phyloP scores from a whole-genome alignment of 106 monocot species.

The Allium fistulosum region DNA sequence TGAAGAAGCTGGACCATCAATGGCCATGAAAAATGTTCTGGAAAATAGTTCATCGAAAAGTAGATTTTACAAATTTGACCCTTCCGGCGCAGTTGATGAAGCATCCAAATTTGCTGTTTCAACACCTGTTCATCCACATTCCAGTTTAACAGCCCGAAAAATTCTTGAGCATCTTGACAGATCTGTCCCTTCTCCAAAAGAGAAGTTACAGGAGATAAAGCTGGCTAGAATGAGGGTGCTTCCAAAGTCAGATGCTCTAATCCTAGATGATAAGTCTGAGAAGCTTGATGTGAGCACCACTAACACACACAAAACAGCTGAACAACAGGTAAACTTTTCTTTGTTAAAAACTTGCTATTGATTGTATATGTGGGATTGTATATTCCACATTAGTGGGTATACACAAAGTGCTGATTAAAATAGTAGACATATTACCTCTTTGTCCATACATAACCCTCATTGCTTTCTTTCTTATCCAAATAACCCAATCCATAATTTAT shows the following conservation, averaged over 20 bases:
- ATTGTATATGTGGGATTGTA: too few relatives aligned
- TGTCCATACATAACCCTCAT: too few relatives aligned
- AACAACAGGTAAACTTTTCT: neutral
- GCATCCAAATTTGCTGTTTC: conserved; percentile 1
- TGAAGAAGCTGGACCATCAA: neutral
- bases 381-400: too few relatives aligned
- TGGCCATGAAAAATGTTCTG: neutral
- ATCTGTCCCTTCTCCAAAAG: conserved; percentile 32
- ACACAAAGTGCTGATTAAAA: too few relatives aligned
- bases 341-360: too few relatives aligned
- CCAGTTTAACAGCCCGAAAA: conserved; percentile 33
- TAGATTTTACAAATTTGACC: neutral
- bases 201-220: conserved; percentile 20
- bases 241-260: neutral
- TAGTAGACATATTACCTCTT: too few relatives aligned
- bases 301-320: conserved; percentile 1
- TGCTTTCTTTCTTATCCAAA: too few relatives aligned
- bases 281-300: conserved; percentile 3
- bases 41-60: conserved; percentile 2
- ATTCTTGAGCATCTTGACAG: conserved; percentile 53
- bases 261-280: conserved; percentile 1
- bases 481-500: too few relatives aligned
- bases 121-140: conserved; percentile 35
- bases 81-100: conserved; percentile 8
- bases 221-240: conserved; percentile 10